Evolutionary conservation across 164 flowering plant species (phyloP), one percentile per base, ranked within the genome.

Genomic region (Stephania yunnanensis): DNA sequence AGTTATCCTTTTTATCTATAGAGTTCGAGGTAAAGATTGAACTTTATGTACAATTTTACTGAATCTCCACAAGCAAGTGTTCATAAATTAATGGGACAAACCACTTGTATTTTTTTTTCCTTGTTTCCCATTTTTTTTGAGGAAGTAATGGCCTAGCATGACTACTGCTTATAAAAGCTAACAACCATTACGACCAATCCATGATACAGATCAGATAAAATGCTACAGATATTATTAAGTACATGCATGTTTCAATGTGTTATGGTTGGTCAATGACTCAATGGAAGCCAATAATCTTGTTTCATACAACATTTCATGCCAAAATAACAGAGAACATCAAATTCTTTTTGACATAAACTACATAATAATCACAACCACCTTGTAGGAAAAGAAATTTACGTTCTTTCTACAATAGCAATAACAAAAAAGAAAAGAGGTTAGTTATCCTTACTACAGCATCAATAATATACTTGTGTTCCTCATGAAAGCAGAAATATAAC

Each of bases 201-300:
- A n/a, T 19, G 29, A 61, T 61, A 48, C 65, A 61, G 19, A 61
- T 61, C 4, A 6, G 19, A 15, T 25, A 25, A 25, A 25, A 50
- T 63, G 20, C 15, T 19, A 13, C 66, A 63, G 66, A n/a, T 63
- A 20, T 20, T 19, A 20, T 63, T 22, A 22, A 65, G 5, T 65
- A 22, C 12, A 65, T 30, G 36, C 30, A 31, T 65, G 29, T 72
- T 7, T 45, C n/a, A 8, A n/a, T 6, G 22, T 10, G 30, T 53
- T 70, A 74, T 4, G 31, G 71, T 55, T 69, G 29, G 68, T 63
- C 55, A 50, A 50, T 50, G 12, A 20, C 65, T 63, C 55, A 50
- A 50, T 50, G 12, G 15, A 8, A 50, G 15, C 55, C 55, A 50
- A 50, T 50, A 50, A 8, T 50, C 55, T 50, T 9, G 55, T 7